Evolutionary conservation across 352 stramenopile species (phyloP), one percentile per base, ranked within the genome.

Genomic region (Plasmopara halstedii): DNA sequence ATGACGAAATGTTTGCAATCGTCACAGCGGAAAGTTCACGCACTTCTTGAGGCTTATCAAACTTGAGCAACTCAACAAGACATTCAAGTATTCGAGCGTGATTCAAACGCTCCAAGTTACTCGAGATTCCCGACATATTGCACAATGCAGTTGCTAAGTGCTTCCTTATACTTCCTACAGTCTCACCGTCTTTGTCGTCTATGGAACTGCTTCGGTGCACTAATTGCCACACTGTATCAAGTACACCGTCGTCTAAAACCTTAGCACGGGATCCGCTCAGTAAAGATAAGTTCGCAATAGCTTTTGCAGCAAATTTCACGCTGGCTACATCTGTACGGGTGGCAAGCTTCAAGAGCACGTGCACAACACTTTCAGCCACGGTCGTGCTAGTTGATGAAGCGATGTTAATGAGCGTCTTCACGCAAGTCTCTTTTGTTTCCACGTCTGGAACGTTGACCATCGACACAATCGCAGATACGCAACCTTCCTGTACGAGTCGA

Each of bases 371-470:
- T 39, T 92, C 80, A 0, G 77, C 68, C 0, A 91, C 74, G 0
- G 67, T 43, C 0, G 70, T 47, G 18, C 73, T 73, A 2, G 75
- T 85, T 20, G 76, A 64, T 3, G 74, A 89, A 1, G 77, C 74
- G 25, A 91, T 87, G 56, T 91, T 91, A 51, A 91, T 81, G n/a
- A 89, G 63, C 6, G 80, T 65, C 46, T 89, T 91, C n/a, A 91
- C 65, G 32, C 80, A 88, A 1, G 80, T 73, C 45, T 91, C 80
- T 45, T 89, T 91, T 1, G 80, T 89, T 29, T 85, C 74, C n/a
- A 67, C 55, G 34, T 91, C 80, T 0, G 80, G 61, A 8, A 79
- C 71, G 53, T 91, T 91, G 20, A 91, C 64, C 80, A 91, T 89
- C 11, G 76, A 88, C 13, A 91, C 63, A 46, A 91, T 86, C 18